These are phyloP conservation scores for Lactifluus hygrophoroides DNA, from an alignment of 768 basidiomycete species.

Conservation along the genomic window DNA sequence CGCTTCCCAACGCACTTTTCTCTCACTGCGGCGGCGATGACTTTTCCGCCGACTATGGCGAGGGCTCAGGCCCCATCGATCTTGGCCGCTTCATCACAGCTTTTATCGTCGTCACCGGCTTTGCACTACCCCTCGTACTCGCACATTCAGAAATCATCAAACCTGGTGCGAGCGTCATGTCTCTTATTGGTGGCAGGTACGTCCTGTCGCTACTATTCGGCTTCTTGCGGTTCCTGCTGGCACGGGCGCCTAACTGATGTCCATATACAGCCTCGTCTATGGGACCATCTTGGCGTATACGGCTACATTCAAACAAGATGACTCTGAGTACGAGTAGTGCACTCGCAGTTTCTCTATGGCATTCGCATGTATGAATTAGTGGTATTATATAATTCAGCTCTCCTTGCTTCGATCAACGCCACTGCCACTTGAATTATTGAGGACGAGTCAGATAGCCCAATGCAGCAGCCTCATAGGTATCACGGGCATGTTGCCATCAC, in stretches of 20 bases:
- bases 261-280: conserved; percentile 58
- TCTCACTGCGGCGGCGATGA: conserved; percentile 90
- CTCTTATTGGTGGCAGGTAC: conserved; percentile 86
- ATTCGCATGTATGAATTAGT: conserved; percentile 3
- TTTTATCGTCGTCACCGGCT: conserved; percentile 84
- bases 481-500: neutral
- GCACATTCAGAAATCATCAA: conserved; percentile 87
- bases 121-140: conserved; percentile 85
- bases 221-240: neutral
- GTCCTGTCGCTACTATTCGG: conserved; percentile 25
- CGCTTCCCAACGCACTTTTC: conserved; percentile 90
- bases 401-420: neutral
- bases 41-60: conserved; percentile 70
- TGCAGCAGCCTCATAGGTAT: neutral
- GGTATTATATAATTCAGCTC: neutral
- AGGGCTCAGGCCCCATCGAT: conserved; percentile 64
- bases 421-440: too few species aligned
- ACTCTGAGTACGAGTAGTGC: conserved; percentile 65
- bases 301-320: conserved; percentile 71
- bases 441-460: neutral
- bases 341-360: neutral
- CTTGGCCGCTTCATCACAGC: conserved; percentile 93
- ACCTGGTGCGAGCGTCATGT: conserved; percentile 84
- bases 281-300: conserved; percentile 86
- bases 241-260: neutral